phyloP scores from a whole-genome alignment of 176 grass and related monocot genomes.

The Tuctoria greenei region DNA sequence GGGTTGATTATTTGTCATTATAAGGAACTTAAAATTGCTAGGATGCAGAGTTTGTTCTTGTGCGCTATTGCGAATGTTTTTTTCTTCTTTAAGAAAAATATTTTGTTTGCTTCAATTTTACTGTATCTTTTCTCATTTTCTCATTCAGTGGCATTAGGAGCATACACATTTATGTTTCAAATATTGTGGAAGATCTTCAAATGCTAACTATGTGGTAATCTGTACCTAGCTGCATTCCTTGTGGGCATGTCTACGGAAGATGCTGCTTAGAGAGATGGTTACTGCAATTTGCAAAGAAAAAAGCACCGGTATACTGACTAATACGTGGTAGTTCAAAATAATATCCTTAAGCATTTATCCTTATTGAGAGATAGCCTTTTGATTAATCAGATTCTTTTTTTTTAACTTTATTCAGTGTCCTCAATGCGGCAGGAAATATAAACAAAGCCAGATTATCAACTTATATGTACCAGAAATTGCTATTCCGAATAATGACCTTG shows the following conservation, averaged over 20 bases:
- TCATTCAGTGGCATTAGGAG: background rate
- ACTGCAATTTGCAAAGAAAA: conserved; percentile 58
- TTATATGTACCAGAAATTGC: conserved; percentile 78
- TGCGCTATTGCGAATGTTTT: background rate
- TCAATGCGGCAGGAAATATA: conserved; percentile 70
- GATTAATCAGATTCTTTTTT: background rate
- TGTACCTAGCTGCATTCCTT: conserved; percentile 84
- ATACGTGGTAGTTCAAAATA: conserved; percentile 13
- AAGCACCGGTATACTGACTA: conserved; percentile 65
- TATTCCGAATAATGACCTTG: conserved; percentile 85
- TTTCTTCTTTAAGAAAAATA: background rate
- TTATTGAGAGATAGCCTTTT: conserved; percentile 20
- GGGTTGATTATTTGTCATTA: background rate
- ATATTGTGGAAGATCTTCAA: conserved; percentile 15
- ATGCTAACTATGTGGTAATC: conserved; percentile 24
- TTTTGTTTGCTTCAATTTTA: background rate
- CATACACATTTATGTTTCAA: conserved; percentile 4
- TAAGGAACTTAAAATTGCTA: background rate
- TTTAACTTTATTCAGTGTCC: conserved; percentile 64
- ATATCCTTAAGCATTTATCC: background rate
- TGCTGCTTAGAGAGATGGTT: conserved; percentile 85
- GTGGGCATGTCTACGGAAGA: conserved; percentile 95
- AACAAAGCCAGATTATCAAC: conserved; percentile 68
- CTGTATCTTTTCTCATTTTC: background rate
- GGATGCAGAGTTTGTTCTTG: background rate